These are phyloP conservation scores for Heliamphora exappendiculata DNA, from an alignment of 148 eudicot species.

Conservation along the genomic window DNA sequence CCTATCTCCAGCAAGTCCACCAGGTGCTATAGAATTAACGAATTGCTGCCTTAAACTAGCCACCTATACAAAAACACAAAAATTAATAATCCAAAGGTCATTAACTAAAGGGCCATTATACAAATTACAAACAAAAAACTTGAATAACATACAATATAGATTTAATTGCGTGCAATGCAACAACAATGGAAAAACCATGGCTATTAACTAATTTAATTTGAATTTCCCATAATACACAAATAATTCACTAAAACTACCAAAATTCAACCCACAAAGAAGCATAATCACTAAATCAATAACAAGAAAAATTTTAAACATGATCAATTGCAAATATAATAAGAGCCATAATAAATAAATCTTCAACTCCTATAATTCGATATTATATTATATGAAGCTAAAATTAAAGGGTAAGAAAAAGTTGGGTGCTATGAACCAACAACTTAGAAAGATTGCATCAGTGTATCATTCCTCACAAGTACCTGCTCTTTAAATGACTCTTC, in stretches of 20 bases:
- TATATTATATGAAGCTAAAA: background rate
- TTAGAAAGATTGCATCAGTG: background rate
- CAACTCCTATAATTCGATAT: background rate
- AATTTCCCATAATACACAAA: background rate
- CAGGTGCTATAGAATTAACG: constrained; percentile 88
- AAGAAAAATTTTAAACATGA: background rate
- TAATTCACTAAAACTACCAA: too few relatives aligned
- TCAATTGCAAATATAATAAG: background rate
- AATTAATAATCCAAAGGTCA: background rate
- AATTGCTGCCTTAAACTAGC: constrained; percentile 70
- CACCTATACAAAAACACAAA: constrained; percentile 38
- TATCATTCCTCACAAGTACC: constrained; percentile 28
- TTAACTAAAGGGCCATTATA: background rate
- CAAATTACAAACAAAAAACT: background rate
- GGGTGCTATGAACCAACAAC: background rate
- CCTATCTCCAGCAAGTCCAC: constrained; percentile 98
- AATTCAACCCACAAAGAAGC: background rate
- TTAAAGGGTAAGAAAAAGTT: background rate
- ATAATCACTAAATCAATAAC: background rate
- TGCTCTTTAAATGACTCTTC: constrained; percentile 89
- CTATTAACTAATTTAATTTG: background rate
- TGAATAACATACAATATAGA: background rate
- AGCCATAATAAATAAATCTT: too few relatives aligned
- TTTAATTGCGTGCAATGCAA: background rate
- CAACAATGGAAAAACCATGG: background rate